Percentiles rank a stretch among this genome's conserved stretches.
phyloP scores from a whole-genome alignment of 2,329 filamentous ascomycete genomes.

The Lachnellula suecica region DNA sequence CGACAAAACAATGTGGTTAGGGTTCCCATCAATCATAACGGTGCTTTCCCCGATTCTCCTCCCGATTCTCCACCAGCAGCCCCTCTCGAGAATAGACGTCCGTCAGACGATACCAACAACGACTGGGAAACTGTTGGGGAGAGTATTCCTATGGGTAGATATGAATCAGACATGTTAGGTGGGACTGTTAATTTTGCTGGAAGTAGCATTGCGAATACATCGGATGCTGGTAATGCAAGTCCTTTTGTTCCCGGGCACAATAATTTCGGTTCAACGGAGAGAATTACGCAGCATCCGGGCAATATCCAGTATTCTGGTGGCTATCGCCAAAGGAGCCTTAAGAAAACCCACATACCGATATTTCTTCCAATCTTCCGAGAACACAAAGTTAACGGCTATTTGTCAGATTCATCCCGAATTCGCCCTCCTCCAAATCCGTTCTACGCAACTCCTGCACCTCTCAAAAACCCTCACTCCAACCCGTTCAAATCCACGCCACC shows the following conservation, averaged over 20 bases:
- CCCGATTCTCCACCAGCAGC: slow-evolving; percentile 4
- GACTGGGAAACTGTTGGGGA: slow-evolving; percentile 34
- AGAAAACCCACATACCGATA: slow-evolving; percentile 25
- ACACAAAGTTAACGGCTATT: slow-evolving; percentile 31
- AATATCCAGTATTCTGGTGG: slow-evolving; percentile 22
- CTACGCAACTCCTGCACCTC: slow-evolving; percentile 18
- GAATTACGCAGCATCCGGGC: slow-evolving; percentile 29
- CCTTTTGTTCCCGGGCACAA: slow-evolving; percentile 14
- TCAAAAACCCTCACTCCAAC: slow-evolving; percentile 24
- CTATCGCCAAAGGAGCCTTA: slow-evolving; percentile 31
- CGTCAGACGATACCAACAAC: slow-evolving; percentile 20
- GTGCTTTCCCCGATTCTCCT: slow-evolving; percentile 20
- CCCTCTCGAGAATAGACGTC: slow-evolving; percentile 3
- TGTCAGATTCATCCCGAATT: slow-evolving; percentile 27
- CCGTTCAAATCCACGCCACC: slow-evolving; percentile 30
- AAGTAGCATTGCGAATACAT: slow-evolving; percentile 32
- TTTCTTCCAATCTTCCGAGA: slow-evolving; percentile 26
- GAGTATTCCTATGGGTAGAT: slow-evolving; percentile 14
- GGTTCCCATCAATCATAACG: slow-evolving; percentile 22
- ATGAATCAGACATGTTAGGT: slow-evolving; percentile 12
- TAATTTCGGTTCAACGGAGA: slow-evolving; percentile 25
- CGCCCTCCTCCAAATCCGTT: slow-evolving; percentile 13
- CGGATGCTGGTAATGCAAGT: slow-evolving; percentile 19
- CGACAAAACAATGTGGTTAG: slow-evolving; percentile 20
- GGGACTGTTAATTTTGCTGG: slow-evolving; percentile 21